Conservation (phyloP, 2,329 filamentous ascomycete species). For the Aspergillus ochraceoroseus region DNA sequence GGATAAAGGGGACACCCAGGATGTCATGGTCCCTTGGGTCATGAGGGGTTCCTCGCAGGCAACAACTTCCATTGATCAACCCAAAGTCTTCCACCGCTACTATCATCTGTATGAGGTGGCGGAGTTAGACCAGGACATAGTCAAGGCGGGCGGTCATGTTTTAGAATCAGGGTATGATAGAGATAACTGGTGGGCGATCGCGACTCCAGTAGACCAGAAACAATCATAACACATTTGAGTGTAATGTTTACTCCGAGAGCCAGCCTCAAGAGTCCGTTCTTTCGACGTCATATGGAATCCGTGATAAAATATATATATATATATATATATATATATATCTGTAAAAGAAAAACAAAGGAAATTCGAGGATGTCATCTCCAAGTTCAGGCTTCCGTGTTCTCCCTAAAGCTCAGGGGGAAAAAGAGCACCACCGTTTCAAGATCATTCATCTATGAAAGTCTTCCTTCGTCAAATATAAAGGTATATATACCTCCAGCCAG, state of each 20-base stretch:
- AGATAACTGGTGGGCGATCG: constrained; percentile 97
- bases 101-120: constrained; percentile 88
- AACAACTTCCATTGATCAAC: constrained; percentile 41
- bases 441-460: constrained; percentile 30
- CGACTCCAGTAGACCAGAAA: constrained; percentile 33
- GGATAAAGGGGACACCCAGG: constrained; percentile 77
- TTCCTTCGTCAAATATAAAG: constrained; percentile 30
- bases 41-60: constrained; percentile 47
- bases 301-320: no score
- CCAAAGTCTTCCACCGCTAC: constrained; percentile 68
- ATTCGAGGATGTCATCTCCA: constrained; percentile 5
- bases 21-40: constrained; percentile 95
- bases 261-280: constrained; percentile 29
- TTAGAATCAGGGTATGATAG: constrained; percentile 84
- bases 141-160: constrained; percentile 67
- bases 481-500: constrained; percentile 35
- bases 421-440: constrained; percentile 15
- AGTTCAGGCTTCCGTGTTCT: neutral
- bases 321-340: no score
- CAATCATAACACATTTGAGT: constrained; percentile 15
- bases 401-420: constrained; percentile 9
- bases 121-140: constrained; percentile 78
- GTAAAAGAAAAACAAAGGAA: neutral
- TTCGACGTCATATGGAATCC: constrained; percentile 13
- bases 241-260: constrained; percentile 25